Evolutionary conservation across 495 filamentous ascomycete genomes (phyloP), one percentile per base, ranked within the genome.

Genomic region (Pseudomonodictys pantanalensis): DNA sequence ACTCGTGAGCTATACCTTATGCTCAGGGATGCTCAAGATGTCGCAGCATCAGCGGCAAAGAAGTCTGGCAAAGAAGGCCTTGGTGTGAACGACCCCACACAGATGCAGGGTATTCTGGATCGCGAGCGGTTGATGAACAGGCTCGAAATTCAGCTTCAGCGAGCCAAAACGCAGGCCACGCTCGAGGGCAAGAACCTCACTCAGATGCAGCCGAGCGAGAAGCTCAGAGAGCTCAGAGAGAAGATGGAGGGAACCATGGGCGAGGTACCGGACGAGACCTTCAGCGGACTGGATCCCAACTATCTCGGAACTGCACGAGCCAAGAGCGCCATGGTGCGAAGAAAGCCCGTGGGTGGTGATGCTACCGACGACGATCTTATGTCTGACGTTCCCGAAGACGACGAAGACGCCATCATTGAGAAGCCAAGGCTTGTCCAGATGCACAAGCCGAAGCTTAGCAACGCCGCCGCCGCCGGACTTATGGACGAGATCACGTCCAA

Each of bases 91-190:
- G 74, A 78, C 58, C 85, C 91, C 8, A 79, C 83, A 39, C 87
- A 87, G 46, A 91, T 92, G 89, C 82, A 88, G 68, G 93, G 93
- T 52, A 97, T 98, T 56, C 75, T 98, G 53, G 91, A 97, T 68
- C 85, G 93, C 6, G 90, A 97, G 62, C 86, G 78, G 70, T 83
- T 98, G 55, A 93, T 98, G 87, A 86, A 88, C 64, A 83, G 91
- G 25, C 80, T 98, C 39, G 92, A 96, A 71, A 92, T 87, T 75
- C 93, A 97, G 71, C 82, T 98, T 17, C 93, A 97, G 74, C 78
- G 95, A 43, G 92, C 95, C 62, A 98, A 98, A 80, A 97, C 93
- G 3, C 91, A 97, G 71, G 96, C 91, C 75, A 96, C 97, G 77
- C 84, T 98, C 17, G 93, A 97, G 71, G 93, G 93, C 62, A 91